Evolutionary conservation across 176 grass and related monocot species (phyloP).

Genomic region (Zea luxurians): DNA sequence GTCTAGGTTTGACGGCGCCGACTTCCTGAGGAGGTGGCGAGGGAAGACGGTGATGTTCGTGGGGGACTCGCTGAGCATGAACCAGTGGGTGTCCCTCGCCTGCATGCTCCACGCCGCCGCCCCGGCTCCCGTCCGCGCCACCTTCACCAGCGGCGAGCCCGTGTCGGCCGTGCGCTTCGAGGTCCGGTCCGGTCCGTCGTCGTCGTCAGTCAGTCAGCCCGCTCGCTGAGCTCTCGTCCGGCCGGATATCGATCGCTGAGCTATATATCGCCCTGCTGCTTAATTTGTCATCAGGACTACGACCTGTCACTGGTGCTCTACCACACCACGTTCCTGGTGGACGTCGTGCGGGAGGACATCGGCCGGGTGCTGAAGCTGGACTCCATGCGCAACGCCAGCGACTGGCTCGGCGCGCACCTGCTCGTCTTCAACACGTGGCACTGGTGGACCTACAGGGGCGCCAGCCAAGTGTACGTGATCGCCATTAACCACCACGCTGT

Average conservation of each 20-base stretch:
- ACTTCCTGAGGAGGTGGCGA: slow-evolving; percentile 46
- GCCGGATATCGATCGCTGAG: no score
- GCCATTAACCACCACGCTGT: neutral
- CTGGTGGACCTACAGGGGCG: slow-evolving; percentile 59
- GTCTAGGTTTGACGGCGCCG: slow-evolving; percentile 55
- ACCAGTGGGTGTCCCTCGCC: slow-evolving; percentile 64
- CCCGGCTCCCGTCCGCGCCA: slow-evolving; percentile 16
- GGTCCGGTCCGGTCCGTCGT: no score
- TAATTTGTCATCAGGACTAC: slow-evolving; percentile 29
- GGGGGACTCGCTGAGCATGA: slow-evolving; percentile 69
- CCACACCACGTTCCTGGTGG: slow-evolving; percentile 53
- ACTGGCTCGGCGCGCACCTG: slow-evolving; percentile 51
- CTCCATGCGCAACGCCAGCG: slow-evolving; percentile 29
- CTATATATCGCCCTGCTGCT: no score
- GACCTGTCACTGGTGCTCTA: slow-evolving; percentile 40
- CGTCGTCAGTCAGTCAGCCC: slow-evolving; percentile 5
- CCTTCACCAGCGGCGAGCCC: neutral
- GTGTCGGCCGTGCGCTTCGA: slow-evolving; percentile 51
- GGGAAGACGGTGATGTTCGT: slow-evolving; percentile 83
- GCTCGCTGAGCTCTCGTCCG: neutral
- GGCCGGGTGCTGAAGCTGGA: slow-evolving; percentile 54
- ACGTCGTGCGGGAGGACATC: slow-evolving; percentile 36
- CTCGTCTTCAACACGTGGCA: slow-evolving; percentile 72
- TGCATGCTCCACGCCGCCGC: slow-evolving; percentile 68
- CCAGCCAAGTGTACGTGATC: slow-evolving; percentile 44